Evolutionary conservation across 164 flowering plant genomes (phyloP), one percentile per base, ranked within the genome.

Genomic region (Buxus sempervirens): DNA sequence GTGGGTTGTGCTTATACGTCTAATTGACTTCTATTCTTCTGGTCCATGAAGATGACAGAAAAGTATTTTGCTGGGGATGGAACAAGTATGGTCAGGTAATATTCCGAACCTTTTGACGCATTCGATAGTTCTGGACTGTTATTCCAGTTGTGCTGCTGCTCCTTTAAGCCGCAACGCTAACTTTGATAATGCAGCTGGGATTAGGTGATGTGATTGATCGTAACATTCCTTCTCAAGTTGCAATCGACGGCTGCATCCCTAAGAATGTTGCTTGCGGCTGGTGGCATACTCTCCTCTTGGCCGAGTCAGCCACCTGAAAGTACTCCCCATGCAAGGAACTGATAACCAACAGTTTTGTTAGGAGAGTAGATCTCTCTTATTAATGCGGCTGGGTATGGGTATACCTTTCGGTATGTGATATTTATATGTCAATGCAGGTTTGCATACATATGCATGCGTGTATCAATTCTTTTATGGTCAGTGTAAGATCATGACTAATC

Each of bases 51-150:
- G 99, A 81, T 20, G 91, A 87, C 63, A 84, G 82, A 0, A 79
- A 90, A 71, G 84, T 86, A 19, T 96, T 90, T 68, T 86, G 95
- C 82, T 96, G 99, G 99, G 99, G 99, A 13, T 93, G 99, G 99
- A 93, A 96, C 87, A 93, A 91, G 75, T 96, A 96, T 73, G 98
- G 98, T n/a, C 99, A 96, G 99, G 98, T 96, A 82, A 20, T 16
- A 45, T 41, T 42, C 14, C 58, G 41, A 26, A 42, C 32, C 54
- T 28, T 59, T 19, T 14, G 14, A 2, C 27, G 2, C 8, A 42
- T 21, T 25, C 12, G 8, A 41, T 41, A 12, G 45, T n/a, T n/a
- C n/a, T n/a, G n/a, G n/a, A n/a, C n/a, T n/a, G n/a, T n/a, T n/a
- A n/a, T n/a, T n/a, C n/a, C n/a, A n/a, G n/a, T n/a, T n/a, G n/a